These are phyloP conservation scores for Fusarium goolgardi DNA, from an alignment of 2,329 filamentous ascomycete genomes.

Conservation along the genomic window DNA sequence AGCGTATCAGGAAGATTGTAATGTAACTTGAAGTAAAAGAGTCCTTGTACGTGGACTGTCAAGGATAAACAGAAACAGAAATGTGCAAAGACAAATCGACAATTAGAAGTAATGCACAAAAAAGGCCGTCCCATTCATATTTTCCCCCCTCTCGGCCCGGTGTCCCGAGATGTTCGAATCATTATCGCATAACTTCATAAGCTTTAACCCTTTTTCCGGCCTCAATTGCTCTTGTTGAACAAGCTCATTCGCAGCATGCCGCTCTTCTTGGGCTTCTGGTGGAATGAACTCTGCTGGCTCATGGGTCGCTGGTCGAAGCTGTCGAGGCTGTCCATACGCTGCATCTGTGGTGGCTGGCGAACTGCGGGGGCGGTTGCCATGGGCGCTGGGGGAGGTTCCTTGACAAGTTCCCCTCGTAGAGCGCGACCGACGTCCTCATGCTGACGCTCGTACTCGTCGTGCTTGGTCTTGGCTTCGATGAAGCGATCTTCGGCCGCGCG, in stretches of 20 bases:
- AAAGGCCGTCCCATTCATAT: slow-evolving; percentile 12
- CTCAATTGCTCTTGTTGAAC: slow-evolving; percentile 38
- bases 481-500: slow-evolving; percentile 56
- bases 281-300: slow-evolving; percentile 40
- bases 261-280: slow-evolving; percentile 34
- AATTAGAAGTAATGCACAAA: slow-evolving; percentile 1
- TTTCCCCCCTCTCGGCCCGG: slow-evolving; percentile 6
- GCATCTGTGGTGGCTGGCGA: slow-evolving; percentile 26
- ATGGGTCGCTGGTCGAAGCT: slow-evolving; percentile 41
- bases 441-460: slow-evolving; percentile 58
- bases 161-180: slow-evolving; percentile 18
- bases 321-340: slow-evolving; percentile 42
- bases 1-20: slow-evolving; percentile 29
- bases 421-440: slow-evolving; percentile 57
- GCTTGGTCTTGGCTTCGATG: slow-evolving; percentile 57
- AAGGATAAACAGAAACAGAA: background rate
- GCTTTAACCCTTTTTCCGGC: background rate
- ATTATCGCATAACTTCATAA: slow-evolving; percentile 39
- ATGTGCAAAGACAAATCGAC: background rate
- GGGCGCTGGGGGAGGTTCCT: slow-evolving; percentile 15
- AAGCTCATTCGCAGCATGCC: slow-evolving; percentile 41
- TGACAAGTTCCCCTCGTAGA: slow-evolving; percentile 53
- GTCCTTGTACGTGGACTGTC: slow-evolving; percentile 1
- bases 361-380: background rate
- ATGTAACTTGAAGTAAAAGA: slow-evolving; percentile 18